Percentiles rank a stretch among this genome's conserved stretches.
Evolutionary conservation across 2,329 filamentous ascomycete genomes (phyloP).

Genomic region (Akanthomyces uredinophilus): DNA sequence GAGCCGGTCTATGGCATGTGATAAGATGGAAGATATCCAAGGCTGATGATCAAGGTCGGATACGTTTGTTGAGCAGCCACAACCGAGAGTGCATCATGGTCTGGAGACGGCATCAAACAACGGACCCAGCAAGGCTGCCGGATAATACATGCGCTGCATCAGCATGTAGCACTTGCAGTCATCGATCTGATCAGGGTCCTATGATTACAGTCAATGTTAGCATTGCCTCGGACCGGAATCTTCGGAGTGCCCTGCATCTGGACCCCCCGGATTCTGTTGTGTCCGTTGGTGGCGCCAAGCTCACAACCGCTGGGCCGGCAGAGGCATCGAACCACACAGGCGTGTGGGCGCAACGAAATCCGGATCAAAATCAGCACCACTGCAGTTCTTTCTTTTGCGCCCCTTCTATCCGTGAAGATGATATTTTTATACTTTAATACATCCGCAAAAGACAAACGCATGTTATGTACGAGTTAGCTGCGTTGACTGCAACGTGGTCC

Average conservation of each 20-base stretch:
- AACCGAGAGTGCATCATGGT: background rate
- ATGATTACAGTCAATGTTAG: background rate
- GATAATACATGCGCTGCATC: background rate
- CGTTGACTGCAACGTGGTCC: background rate
- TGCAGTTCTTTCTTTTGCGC: too few relatives aligned
- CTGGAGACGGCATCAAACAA: background rate
- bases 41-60: background rate
- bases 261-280: background rate
- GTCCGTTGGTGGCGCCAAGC: background rate
- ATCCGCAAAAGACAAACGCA: background rate
- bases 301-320: background rate
- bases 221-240: background rate
- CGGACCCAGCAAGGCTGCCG: background rate
- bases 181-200: background rate
- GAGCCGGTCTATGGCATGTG: background rate
- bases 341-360: too few relatives aligned
- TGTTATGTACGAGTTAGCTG: background rate
- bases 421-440: background rate
- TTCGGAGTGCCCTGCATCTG: background rate
- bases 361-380: too few relatives aligned
- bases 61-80: background rate
- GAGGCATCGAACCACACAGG: background rate
- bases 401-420: background rate
- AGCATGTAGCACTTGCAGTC: background rate
- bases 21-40: background rate